A percentile compares a stretch with the other conserved stretches of the same genome.
Conservation (phyloP, 148 eudicot species). For the Amaranthus palmeri region DNA sequence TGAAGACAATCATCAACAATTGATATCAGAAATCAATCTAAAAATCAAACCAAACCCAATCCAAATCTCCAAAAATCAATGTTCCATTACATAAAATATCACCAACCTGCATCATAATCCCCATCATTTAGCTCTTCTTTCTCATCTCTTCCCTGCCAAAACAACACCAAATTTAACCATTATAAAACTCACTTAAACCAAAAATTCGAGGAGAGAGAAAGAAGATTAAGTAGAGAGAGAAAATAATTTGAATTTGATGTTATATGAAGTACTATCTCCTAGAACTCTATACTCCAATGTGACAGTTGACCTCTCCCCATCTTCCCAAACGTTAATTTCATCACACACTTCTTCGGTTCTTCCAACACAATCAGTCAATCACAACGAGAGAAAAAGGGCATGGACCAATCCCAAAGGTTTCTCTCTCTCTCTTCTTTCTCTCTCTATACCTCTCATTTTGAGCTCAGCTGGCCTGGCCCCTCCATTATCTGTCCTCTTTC, state of each 20-base stretch:
- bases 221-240: neutral
- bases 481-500: constrained; percentile 15
- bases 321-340: constrained; percentile 28
- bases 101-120: constrained; percentile 49
- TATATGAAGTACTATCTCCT: neutral
- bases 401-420: constrained; percentile 32
- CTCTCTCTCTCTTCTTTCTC: constrained; percentile 13
- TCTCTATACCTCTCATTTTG: constrained; percentile 13
- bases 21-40: constrained; percentile 33
- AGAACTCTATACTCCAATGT: constrained; percentile 13
- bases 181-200: neutral
- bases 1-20: constrained; percentile 9
- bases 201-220: constrained; percentile 25
- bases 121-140: constrained; percentile 32
- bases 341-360: constrained; percentile 5
- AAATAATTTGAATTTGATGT: neutral
- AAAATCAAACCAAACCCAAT: constrained; percentile 13
- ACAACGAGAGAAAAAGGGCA: constrained; percentile 2
- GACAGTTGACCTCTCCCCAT: constrained; percentile 46
- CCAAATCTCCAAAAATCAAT: neutral
- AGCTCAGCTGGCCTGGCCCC: constrained; percentile 38
- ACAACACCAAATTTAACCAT: constrained; percentile 20
- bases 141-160: constrained; percentile 41
- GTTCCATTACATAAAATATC: neutral
- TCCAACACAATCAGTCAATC: constrained; percentile 12